Conservation (phyloP, 441 rosid species). For the Populus hybrid region DNA sequence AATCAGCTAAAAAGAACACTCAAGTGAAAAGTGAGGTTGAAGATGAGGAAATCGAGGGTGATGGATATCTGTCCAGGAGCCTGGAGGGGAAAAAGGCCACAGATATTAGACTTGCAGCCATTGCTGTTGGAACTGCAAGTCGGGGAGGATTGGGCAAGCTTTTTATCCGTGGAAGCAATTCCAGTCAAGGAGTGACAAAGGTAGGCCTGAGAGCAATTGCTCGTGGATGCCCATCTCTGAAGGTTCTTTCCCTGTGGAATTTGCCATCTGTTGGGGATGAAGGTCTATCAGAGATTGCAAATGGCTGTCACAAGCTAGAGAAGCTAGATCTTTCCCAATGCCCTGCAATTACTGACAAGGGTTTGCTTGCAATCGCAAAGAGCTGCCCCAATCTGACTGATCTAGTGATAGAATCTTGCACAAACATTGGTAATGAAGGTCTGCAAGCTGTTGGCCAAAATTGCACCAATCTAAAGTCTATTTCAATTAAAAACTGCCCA, state of each 20-base stretch:
- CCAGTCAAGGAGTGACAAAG: slow-evolving; percentile 51
- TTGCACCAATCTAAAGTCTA: slow-evolving; percentile 61
- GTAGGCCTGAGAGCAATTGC: slow-evolving; percentile 67
- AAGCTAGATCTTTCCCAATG: slow-evolving; percentile 79
- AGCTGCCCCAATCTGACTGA: slow-evolving; percentile 65
- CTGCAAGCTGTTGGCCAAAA: slow-evolving; percentile 57
- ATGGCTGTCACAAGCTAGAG: slow-evolving; percentile 62
- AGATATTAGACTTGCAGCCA: slow-evolving; percentile 80
- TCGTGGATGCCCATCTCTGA: slow-evolving; percentile 69
- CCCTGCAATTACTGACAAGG: slow-evolving; percentile 59
- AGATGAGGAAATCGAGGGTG: slow-evolving; percentile 37
- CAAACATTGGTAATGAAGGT: slow-evolving; percentile 72
- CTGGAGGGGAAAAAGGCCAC: slow-evolving; percentile 93
- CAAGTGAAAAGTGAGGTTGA: slow-evolving; percentile 20
- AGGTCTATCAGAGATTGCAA: slow-evolving; percentile 60
- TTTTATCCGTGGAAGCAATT: slow-evolving; percentile 50
- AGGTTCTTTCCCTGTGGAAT: slow-evolving; percentile 71
- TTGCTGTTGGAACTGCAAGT: slow-evolving; percentile 75
- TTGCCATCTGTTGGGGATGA: slow-evolving; percentile 55
- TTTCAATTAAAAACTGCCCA: slow-evolving; percentile 74
- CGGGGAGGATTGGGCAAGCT: slow-evolving; percentile 87
- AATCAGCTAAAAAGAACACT: slow-evolving; percentile 14
- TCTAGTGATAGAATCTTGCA: slow-evolving; percentile 71
- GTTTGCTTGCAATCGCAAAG: slow-evolving; percentile 66
- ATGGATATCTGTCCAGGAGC: slow-evolving; percentile 72